A percentile compares a stretch with the other conserved stretches of the same genome.
Evolutionary conservation across 345 rosid species (phyloP).

Genomic region (Hevea brasiliensis): DNA sequence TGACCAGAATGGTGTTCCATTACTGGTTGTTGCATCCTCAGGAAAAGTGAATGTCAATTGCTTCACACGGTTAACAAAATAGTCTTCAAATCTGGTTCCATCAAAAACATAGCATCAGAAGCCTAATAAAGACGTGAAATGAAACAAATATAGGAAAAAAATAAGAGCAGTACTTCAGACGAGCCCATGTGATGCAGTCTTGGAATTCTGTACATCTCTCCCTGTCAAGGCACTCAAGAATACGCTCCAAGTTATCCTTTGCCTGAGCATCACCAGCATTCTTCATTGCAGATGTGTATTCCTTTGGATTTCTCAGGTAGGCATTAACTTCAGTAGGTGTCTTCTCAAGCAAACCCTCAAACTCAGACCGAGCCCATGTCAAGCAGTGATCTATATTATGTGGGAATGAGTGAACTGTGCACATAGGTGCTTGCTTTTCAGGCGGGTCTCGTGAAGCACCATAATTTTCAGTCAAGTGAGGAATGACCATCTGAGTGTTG

Average conservation of each 20-base stretch:
- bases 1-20: constrained; percentile 96
- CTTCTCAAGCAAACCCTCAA: constrained; percentile 96
- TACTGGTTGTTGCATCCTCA: constrained; percentile 90
- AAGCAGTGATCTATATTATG: constrained; percentile 98
- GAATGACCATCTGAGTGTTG: constrained; percentile 98
- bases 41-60: constrained; percentile 88
- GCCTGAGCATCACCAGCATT: constrained; percentile 99
- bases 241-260: constrained; percentile 78
- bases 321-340: constrained; percentile 97
- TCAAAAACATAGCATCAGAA: background rate
- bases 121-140: background rate
- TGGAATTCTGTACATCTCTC: constrained; percentile 80
- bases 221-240: constrained; percentile 88
- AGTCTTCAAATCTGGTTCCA: constrained; percentile 81
- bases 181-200: constrained; percentile 95
- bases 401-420: constrained; percentile 97
- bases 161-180: constrained; percentile 56
- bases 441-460: constrained; percentile 99
- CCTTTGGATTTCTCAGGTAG: constrained; percentile 66
- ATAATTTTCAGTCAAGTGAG: constrained; percentile 94
- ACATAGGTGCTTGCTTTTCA: constrained; percentile 99
- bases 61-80: constrained; percentile 82
- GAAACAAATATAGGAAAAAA: background rate
- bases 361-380: constrained; percentile 99
- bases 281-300: constrained; percentile 63